Conservation (phyloP, 441 rosid genomes). For the Isatis lusitanica region DNA sequence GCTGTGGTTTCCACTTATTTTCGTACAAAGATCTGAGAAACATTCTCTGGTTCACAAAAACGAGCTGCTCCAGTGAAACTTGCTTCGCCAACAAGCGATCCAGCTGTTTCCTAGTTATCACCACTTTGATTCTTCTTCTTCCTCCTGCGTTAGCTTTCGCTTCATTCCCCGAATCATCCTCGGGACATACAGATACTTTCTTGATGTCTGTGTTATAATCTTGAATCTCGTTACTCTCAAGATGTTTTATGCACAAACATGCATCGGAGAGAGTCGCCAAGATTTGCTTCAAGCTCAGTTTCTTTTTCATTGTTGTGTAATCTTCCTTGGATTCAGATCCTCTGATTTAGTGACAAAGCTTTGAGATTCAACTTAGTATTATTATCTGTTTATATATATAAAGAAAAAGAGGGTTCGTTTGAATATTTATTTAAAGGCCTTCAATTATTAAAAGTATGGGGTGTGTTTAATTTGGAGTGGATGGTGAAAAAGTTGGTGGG, state of each 20-base stretch:
- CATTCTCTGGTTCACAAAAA: constrained; percentile 9
- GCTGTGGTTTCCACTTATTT: constrained; percentile 25
- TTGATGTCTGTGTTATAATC: constrained; percentile 1
- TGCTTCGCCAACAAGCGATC: constrained; percentile 25
- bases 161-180: background rate
- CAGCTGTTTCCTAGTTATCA: constrained; percentile 35
- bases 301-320: constrained; percentile 23
- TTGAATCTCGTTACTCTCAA: constrained; percentile 9
- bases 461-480: constrained; percentile 40
- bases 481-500: constrained; percentile 34
- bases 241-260: constrained; percentile 17
- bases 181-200: background rate
- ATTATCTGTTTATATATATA: background rate
- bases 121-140: constrained; percentile 30
- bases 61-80: constrained; percentile 23
- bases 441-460: constrained; percentile 19
- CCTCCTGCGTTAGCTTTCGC: background rate
- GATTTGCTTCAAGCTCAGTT: constrained; percentile 22
- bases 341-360: background rate
- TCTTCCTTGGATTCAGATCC: background rate
- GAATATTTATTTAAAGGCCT: background rate
- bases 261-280: constrained; percentile 20
- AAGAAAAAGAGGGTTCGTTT: constrained; percentile 13
- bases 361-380: constrained; percentile 15
- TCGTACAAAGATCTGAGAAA: background rate